A percentile compares a stretch with the other conserved stretches of the same genome.
Conservation (phyloP, 108 stramenopile genomes). For the Schizochytrium sp. region DNA sequence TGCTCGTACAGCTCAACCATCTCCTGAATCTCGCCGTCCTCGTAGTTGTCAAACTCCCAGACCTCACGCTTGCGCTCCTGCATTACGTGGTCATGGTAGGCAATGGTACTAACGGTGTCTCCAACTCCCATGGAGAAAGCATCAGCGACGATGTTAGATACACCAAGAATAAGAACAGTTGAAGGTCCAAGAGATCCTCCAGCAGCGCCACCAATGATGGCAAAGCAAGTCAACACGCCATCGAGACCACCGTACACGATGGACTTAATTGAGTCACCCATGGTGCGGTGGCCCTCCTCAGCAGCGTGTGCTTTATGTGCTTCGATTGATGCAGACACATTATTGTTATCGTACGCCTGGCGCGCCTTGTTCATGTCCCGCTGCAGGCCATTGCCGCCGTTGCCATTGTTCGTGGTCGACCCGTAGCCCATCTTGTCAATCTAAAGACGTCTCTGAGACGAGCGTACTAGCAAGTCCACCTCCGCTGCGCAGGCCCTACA, state of each 20-base stretch:
- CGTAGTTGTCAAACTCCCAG: constrained; percentile 70
- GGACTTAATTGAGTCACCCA: constrained; percentile 61
- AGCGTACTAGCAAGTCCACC: too few relatives aligned
- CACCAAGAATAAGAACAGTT: constrained; percentile 75
- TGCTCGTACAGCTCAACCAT: constrained; percentile 67
- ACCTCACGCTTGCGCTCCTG: constrained; percentile 67
- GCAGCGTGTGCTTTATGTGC: constrained; percentile 11
- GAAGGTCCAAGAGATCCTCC: constrained; percentile 70
- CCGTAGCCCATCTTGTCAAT: neutral
- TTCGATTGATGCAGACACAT: constrained; percentile 29
- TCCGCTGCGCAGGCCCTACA: too few relatives aligned
- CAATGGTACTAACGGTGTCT: constrained; percentile 76
- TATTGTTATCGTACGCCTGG: neutral
- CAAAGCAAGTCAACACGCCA: constrained; percentile 78
- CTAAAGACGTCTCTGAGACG: too few relatives aligned
- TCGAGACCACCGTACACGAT: constrained; percentile 81
- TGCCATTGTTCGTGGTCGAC: neutral
- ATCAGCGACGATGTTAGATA: constrained; percentile 77
- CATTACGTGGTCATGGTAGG: constrained; percentile 71
- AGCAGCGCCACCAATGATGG: constrained; percentile 77
- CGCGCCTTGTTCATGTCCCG: constrained; percentile 23
- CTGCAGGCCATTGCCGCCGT: neutral
- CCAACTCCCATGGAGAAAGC: constrained; percentile 79
- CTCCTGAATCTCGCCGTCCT: constrained; percentile 66
- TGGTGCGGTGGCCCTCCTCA: constrained; percentile 38